Evolutionary conservation across 805 yeast species (phyloP), one percentile per base, ranked within the genome.

Genomic region (Candida sanyiensis): DNA sequence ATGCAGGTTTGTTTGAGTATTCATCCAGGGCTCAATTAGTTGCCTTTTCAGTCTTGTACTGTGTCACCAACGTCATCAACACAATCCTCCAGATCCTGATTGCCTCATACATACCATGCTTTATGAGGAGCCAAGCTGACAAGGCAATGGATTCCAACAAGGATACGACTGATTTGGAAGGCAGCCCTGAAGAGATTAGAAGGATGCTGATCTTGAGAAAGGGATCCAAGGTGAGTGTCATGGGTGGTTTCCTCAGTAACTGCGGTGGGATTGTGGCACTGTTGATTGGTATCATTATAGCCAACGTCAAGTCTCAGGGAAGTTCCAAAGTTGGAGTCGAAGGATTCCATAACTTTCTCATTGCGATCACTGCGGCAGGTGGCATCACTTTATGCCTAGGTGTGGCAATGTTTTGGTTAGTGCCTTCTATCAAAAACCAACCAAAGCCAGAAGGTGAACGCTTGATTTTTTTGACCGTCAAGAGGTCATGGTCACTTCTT

Each of bases 341-440:
- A 30, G 66, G 64, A 0, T 61, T 60, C 35, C 59, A 56, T 31
- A 57, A 58, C 38, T 65, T 60, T 37, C 44, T 65, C n/a, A 38
- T 62, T 13, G 70, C 70, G 0, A 64, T 66, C 11, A 57, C 68
- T 1, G 55, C 61, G 20, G 68, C 70, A 2, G 70, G 70, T 1
- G 44, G 57, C 33, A 39, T 60, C n/a, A 64, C 70, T 2, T 40
- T 57, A 7, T 49, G 47, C 0, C 46, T 60, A 22, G 52, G 63
- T 0, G 12, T 57, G 0, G 9, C 58, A 5, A 41, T 63, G 12
- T 47, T 63, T 1, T 52, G 39, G 26, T 56, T 45, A 26, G 54
- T 66, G 9, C 70, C 71, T 4, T 49, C 49, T 19, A 58, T 59
- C 4, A 38, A 54, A 21, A 62, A 62, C 2, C 54, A 55, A 27